These are phyloP conservation scores for Luffa acutangula DNA, from an alignment of 306 rosid genomes.

Conservation along the genomic window DNA sequence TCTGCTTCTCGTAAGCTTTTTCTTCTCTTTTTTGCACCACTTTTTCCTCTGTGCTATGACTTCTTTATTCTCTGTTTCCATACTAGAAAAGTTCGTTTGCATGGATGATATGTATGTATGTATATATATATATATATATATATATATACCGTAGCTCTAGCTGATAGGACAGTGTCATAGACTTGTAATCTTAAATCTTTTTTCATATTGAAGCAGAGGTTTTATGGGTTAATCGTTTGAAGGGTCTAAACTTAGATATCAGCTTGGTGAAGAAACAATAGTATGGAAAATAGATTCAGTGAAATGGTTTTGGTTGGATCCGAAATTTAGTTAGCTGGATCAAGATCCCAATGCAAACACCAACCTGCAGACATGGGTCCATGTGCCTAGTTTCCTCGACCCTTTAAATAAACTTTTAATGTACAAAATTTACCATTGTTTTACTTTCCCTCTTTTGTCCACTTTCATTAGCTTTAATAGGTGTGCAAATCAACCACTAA, in stretches of 20 bases:
- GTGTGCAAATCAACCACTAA: neutral
- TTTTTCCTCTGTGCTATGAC: neutral
- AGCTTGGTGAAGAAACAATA: neutral
- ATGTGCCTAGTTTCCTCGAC: neutral
- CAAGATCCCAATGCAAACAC: constrained; percentile 8
- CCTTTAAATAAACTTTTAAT: neutral
- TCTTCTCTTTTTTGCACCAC: neutral
- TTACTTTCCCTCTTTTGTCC: neutral
- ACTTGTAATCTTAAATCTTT: neutral
- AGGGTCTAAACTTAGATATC: neutral
- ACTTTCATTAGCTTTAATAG: neutral
- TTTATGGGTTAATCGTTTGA: neutral
- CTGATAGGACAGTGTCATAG: neutral
- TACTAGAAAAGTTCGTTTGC: neutral
- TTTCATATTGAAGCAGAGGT: neutral
- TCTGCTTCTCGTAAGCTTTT: constrained; percentile 42
- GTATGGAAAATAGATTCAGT: neutral
- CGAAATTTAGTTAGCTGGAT: constrained; percentile 5
- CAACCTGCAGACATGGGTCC: constrained; percentile 4
- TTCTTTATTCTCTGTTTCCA: neutral
- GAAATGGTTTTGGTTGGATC: constrained; percentile 9
- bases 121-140: too few relatives aligned
- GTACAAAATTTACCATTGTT: neutral
- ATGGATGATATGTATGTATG: neutral
- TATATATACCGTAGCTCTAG: too few relatives aligned